Percentiles rank a stretch among this genome's conserved stretches.
Evolutionary conservation across 1,139 yeast genomes (phyloP).

Genomic region (Blastobotrys buckinghamii): DNA sequence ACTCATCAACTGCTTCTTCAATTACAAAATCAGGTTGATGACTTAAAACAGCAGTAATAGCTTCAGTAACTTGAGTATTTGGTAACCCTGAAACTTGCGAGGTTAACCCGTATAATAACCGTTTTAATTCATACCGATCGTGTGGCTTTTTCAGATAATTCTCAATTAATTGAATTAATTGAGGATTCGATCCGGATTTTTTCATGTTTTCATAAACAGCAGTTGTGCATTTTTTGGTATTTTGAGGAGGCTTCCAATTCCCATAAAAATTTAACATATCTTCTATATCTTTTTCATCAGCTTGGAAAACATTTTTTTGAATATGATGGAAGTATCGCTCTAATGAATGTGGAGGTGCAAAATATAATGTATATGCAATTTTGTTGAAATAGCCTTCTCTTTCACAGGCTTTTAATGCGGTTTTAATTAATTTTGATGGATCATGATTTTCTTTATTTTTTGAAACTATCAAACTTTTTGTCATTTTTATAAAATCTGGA

Average conservation of each 20-base stretch:
- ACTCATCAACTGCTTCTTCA: neutral
- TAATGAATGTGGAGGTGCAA: neutral
- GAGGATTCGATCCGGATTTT: neutral
- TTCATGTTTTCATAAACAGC: neutral
- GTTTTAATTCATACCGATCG: neutral
- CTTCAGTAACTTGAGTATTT: neutral
- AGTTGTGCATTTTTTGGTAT: neutral
- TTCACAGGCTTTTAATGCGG: neutral
- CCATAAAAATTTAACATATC: neutral
- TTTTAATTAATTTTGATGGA: neutral
- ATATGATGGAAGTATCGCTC: neutral
- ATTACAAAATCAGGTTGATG: neutral
- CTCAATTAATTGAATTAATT: neutral
- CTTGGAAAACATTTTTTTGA: neutral
- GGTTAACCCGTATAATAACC: neutral
- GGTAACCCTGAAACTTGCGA: neutral
- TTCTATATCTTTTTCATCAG: neutral
- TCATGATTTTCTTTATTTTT: neutral
- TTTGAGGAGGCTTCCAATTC: neutral
- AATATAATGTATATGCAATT: neutral
- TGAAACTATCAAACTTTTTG: neutral
- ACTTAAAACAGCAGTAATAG: neutral
- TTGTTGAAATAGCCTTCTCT: neutral
- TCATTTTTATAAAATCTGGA: neutral
- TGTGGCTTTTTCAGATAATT: neutral